Evolutionary conservation across 768 basidiomycete genomes (phyloP).

Genomic region (Gymnopilus junonius): DNA sequence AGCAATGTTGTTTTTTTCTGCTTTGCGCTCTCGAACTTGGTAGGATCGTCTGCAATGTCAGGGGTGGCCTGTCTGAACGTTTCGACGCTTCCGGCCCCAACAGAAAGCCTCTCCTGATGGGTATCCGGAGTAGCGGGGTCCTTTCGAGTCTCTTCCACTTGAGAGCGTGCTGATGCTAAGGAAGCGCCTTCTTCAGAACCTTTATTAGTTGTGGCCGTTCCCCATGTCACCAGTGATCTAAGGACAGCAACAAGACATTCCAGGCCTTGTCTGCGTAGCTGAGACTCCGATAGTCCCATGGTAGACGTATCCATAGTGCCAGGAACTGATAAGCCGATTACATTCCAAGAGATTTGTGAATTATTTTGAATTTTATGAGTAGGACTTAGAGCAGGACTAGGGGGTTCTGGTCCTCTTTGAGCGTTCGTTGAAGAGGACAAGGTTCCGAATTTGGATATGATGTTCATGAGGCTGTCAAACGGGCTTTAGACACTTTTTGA

Average conservation of each 20-base stretch:
- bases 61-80: constrained; percentile 71
- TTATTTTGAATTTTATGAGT: constrained; percentile 48
- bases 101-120: constrained; percentile 58
- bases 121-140: constrained; percentile 61
- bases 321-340: constrained; percentile 65
- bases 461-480: constrained; percentile 80
- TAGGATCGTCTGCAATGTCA: constrained; percentile 87
- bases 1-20: constrained; percentile 93
- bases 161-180: constrained; percentile 46
- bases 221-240: constrained; percentile 92
- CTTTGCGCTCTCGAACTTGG: constrained; percentile 92
- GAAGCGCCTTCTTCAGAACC: constrained; percentile 43
- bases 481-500: constrained; percentile 7
- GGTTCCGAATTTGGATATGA: constrained; percentile 90
- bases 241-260: constrained; percentile 91
- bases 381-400: constrained; percentile 64
- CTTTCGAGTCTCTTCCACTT: constrained; percentile 54
- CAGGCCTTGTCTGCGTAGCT: constrained; percentile 89
- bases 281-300: constrained; percentile 78
- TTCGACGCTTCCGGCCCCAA: constrained; percentile 53
- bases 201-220: constrained; percentile 54
- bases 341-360: constrained; percentile 61
- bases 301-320: constrained; percentile 69
- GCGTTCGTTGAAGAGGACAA: constrained; percentile 50
- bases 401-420: constrained; percentile 57